phyloP scores from a whole-genome alignment of 176 grass and related monocot genomes.

The Zea luxurians region DNA sequence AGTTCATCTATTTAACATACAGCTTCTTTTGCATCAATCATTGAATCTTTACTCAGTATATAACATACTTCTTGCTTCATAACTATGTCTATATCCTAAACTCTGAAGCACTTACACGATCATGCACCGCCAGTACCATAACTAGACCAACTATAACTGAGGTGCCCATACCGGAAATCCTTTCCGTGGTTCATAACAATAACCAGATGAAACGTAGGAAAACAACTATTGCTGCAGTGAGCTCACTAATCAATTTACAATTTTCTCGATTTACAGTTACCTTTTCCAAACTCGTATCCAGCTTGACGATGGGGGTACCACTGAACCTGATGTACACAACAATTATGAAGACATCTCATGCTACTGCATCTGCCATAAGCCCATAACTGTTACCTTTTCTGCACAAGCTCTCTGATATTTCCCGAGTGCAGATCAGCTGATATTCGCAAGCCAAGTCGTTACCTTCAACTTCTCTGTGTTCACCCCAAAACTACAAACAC shows the following conservation, averaged over 20 bases:
- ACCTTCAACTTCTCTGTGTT: conserved; percentile 14
- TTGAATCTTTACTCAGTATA: neutral
- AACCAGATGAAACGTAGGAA: neutral
- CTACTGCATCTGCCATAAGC: no score
- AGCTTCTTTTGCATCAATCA: neutral
- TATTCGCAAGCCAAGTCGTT: neutral
- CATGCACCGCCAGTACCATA: neutral
- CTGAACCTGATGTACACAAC: neutral
- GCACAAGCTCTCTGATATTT: neutral
- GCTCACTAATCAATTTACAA: conserved; percentile 39
- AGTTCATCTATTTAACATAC: neutral
- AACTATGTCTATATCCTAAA: conserved; percentile 11
- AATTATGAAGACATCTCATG: neutral
- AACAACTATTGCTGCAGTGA: neutral
- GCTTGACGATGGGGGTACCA: neutral
- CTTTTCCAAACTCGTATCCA: conserved; percentile 8
- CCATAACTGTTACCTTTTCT: neutral
- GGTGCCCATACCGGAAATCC: neutral
- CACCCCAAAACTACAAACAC: conserved; percentile 21
- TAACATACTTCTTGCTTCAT: neutral
- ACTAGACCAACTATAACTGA: neutral
- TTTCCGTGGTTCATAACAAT: neutral
- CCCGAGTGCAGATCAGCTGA: neutral
- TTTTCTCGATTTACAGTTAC: conserved; percentile 29
- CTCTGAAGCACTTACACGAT: neutral